Evolutionary conservation across 2,329 filamentous ascomycete genomes (phyloP).

Genomic region (Fusarium succisae): DNA sequence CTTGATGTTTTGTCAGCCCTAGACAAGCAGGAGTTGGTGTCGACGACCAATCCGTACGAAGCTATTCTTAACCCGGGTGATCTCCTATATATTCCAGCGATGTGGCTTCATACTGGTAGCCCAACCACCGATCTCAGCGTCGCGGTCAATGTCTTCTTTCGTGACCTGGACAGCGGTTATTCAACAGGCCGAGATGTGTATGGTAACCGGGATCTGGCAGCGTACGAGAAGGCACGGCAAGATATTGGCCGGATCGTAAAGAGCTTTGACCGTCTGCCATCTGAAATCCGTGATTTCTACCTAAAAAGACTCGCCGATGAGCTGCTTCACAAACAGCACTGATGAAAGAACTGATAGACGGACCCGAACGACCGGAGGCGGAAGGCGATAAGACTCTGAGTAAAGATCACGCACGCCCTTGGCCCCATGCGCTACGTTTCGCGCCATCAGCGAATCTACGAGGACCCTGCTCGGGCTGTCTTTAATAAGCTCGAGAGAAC

Average conservation of each 20-base stretch:
- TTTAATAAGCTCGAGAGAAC: not conserved
- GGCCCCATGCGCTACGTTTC: not conserved
- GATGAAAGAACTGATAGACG: not conserved
- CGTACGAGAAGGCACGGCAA: constrained; percentile 82
- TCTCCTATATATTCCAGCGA: constrained; percentile 80
- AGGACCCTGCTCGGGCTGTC: constrained; percentile 1
- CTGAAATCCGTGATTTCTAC: constrained; percentile 78
- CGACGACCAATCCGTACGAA: constrained; percentile 73
- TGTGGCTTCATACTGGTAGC: constrained; percentile 84
- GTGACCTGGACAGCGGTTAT: constrained; percentile 73
- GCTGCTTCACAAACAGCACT: constrained; percentile 51
- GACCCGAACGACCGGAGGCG: not conserved
- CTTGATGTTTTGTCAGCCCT: constrained; percentile 73
- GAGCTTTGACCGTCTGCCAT: constrained; percentile 71
- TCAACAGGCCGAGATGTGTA: constrained; percentile 84
- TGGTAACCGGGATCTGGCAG: constrained; percentile 84
- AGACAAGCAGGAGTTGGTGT: constrained; percentile 50
- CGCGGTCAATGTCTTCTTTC: constrained; percentile 91
- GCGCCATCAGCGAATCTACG: not conserved
- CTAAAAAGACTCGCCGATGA: constrained; percentile 76
- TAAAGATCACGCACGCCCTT: not conserved
- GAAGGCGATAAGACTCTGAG: not conserved
- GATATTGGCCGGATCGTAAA: constrained; percentile 74
- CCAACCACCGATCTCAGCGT: constrained; percentile 70
- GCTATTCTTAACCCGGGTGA: constrained; percentile 75